These are phyloP conservation scores for Apiotrichum mycotoxinovorans DNA, from an alignment of 1,284 basidiomycete species.

Conservation along the genomic window DNA sequence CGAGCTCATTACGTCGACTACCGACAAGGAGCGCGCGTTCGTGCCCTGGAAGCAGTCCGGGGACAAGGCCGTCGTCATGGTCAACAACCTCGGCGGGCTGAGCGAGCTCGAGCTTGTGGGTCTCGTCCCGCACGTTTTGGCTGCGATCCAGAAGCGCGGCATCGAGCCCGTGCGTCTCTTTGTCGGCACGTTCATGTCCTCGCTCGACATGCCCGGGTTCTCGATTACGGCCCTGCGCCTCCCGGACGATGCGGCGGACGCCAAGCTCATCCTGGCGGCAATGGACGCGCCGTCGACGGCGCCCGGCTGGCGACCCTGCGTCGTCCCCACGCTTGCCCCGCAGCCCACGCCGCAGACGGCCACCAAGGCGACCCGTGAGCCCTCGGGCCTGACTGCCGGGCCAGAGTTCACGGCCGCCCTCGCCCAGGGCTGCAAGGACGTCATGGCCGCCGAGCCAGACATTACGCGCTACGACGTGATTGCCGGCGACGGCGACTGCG, in stretches of 20 bases:
- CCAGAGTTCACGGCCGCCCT: slow-evolving; percentile 51
- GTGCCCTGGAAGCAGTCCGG: slow-evolving; percentile 68
- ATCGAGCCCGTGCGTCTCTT: slow-evolving; percentile 64
- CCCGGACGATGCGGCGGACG: slow-evolving; percentile 55
- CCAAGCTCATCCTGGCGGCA: slow-evolving; percentile 63
- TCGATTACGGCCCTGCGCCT: slow-evolving; percentile 81
- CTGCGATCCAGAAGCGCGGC: slow-evolving; percentile 57
- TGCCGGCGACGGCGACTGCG: slow-evolving; percentile 61
- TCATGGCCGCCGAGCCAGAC: slow-evolving; percentile 76
- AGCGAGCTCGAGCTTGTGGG: slow-evolving; percentile 79
- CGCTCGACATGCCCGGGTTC: slow-evolving; percentile 92
- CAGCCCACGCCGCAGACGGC: slow-evolving; percentile 9
- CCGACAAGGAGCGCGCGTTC: slow-evolving; percentile 79
- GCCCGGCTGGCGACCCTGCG: slow-evolving; percentile 64
- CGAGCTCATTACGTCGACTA: slow-evolving; percentile 66
- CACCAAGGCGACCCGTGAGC: background rate
- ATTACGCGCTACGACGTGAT: slow-evolving; percentile 83
- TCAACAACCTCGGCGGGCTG: slow-evolving; percentile 65
- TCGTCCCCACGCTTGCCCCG: slow-evolving; percentile 10
- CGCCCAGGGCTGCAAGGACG: slow-evolving; percentile 62
- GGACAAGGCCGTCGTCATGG: slow-evolving; percentile 56
- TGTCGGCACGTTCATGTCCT: slow-evolving; percentile 83
- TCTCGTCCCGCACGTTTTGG: slow-evolving; percentile 51
- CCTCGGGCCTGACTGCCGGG: slow-evolving; percentile 11
- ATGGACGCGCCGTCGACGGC: slow-evolving; percentile 71